Evolutionary conservation across 2,329 filamentous ascomycete genomes (phyloP).

Genomic region (Sporothrix sp.): DNA sequence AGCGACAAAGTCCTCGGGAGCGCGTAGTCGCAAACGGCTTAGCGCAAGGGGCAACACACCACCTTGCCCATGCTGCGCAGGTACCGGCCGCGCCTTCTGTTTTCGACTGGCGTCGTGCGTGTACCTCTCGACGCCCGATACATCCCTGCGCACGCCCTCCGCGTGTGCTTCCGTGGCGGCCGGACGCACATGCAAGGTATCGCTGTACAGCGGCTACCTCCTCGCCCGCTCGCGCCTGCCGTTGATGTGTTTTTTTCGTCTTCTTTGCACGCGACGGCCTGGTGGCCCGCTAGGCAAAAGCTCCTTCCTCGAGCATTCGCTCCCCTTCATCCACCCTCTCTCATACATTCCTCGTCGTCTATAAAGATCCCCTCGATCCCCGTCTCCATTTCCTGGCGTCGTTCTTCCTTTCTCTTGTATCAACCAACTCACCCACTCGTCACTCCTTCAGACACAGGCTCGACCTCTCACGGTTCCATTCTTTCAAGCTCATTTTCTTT

Average conservation of each 20-base stretch:
- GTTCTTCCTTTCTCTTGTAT: neutral
- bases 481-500: neutral
- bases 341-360: neutral
- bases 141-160: neutral
- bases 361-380: constrained; percentile 1
- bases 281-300: neutral
- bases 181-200: neutral
- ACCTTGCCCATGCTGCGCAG: neutral
- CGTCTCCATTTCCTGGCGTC: neutral
- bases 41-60: constrained; percentile 14
- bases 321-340: neutral
- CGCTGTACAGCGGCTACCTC: neutral
- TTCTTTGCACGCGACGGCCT: neutral
- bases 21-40: constrained; percentile 4
- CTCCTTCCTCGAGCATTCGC: no score
- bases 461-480: neutral
- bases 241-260: neutral
- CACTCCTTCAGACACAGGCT: neutral
- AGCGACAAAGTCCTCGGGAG: neutral
- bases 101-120: neutral
- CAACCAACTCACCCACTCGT: neutral
- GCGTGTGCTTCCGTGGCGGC: neutral
- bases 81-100: neutral
- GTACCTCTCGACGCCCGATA: constrained; percentile 1
- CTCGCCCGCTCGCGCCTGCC: neutral